A percentile compares a stretch with the other conserved stretches of the same genome.
These are phyloP conservation scores for Gliomastix tumulicola DNA, from an alignment of 2,329 filamentous ascomycete genomes.

Conservation along the genomic window DNA sequence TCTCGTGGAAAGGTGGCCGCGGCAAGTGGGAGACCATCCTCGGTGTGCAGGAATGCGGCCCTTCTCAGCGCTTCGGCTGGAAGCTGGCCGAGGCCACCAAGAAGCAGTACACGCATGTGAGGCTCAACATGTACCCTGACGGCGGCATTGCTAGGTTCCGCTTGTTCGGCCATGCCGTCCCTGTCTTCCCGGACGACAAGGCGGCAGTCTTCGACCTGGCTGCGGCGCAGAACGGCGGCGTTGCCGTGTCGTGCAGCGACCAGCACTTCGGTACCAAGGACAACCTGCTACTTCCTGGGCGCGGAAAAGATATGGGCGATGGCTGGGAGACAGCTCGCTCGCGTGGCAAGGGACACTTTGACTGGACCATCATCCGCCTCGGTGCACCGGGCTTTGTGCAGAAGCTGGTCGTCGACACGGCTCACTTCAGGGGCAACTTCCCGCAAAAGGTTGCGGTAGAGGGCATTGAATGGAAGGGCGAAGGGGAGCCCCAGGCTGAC, in stretches of 20 bases:
- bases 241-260: slow-evolving; percentile 70
- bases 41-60: slow-evolving; percentile 63
- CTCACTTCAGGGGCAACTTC: slow-evolving; percentile 78
- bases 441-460: slow-evolving; percentile 69
- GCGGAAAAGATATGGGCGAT: slow-evolving; percentile 80
- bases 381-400: slow-evolving; percentile 59
- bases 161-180: slow-evolving; percentile 68
- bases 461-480: slow-evolving; percentile 46
- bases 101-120: slow-evolving; percentile 71
- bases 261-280: slow-evolving; percentile 80
- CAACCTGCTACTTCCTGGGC: slow-evolving; percentile 71
- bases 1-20: slow-evolving; percentile 50
- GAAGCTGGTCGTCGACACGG: slow-evolving; percentile 69
- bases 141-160: slow-evolving; percentile 77
- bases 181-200: slow-evolving; percentile 63
- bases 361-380: slow-evolving; percentile 75
- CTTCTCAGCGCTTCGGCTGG: slow-evolving; percentile 69
- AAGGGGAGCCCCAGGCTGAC: slow-evolving; percentile 47
- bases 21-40: slow-evolving; percentile 69
- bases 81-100: slow-evolving; percentile 48
- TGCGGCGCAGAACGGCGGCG: slow-evolving; percentile 70
- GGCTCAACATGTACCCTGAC: slow-evolving; percentile 80
- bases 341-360: slow-evolving; percentile 62
- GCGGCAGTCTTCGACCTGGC: slow-evolving; percentile 67
- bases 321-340: slow-evolving; percentile 82